Base-by-base conservation (phyloP, 176 grass and related monocot species). In the Raddia guianensis region DNA sequence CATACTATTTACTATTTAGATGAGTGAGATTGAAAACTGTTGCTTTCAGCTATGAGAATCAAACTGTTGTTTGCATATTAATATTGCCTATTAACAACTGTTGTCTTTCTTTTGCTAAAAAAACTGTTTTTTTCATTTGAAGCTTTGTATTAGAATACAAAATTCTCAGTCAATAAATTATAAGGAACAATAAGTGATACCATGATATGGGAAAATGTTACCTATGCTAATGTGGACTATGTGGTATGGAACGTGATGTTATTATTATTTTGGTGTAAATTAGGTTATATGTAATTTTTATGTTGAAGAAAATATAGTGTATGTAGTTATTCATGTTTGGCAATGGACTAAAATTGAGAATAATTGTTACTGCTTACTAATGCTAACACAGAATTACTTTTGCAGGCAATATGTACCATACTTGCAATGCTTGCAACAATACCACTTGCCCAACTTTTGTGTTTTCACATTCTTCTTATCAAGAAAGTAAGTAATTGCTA, bases 381-480 rank as follows among this genome's bases (percentile, higher is more conserved):
- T 63, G 19, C 63, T 83, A 78, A 76, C 32, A 20, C 9, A 65
- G 56, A 20, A 21, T 19, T 48, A 34, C 76, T 40, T 89, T 94
- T 89, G 7, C 83, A 97, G 94, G 86, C 87, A 73, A 89, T 82
- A 34, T 99, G 96, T 68, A 95, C 96, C 75, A 76, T 93, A 50
- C 85, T 99, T 73, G 92, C 96, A 70, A 93, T 99, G 96, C 50
- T 99, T 66, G 96, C 92, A 6, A 95, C 96, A 66, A n/a, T 99
- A 73, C 96, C 96, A 66, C 88, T 99, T 49, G 90, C 79, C 60
- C 96, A 99, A 75, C 92, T 99, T 75, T 84, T 98, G 66, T 99
- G 91, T 82, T 99, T 99, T 69, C 96, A 99, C 79, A 72, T 99
- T 68, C 96, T 99, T 87, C 84, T 99, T 68, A 90, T 99, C 76